Base-by-base conservation (phyloP, 345 rosid genomes). In the Populus alba region DNA sequence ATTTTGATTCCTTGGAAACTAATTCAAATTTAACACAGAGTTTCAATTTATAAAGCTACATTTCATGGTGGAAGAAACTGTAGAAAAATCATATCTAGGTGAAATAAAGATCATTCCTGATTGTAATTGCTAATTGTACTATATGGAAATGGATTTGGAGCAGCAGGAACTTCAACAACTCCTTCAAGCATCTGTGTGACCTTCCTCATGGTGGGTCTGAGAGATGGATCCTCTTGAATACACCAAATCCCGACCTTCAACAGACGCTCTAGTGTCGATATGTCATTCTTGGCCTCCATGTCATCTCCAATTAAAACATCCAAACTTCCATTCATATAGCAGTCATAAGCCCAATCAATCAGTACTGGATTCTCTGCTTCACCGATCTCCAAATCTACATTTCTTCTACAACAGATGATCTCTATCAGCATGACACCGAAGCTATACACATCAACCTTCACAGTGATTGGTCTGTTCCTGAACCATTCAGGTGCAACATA, bases 261-360 rank as follows among this genome's bases (percentile, higher is more conserved):
- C 3, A 55, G 45, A 25, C 47, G 71, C 70, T 62, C 37, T 3
- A 77, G 17, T 17, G 4, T 70, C 9, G 31, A 1, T 17, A 27
- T 10, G 15, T 77, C 75, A 38, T 69, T 6, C 57, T 69, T 16
- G 37, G 75, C 70, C 17, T 39, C 70, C 10, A 7, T 43, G 9
- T 77, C 70, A 16, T 62, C 15, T 29, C n/a, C 80, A 17, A 45
- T 47, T 0, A 77, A 16, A 59, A 2, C 47, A 41, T 29, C 35
- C 4, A 77, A 10, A 29, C 6, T 62, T 1, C 70, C 70, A 16
- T 7, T 6, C 1, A 5, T 0, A 13, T 41, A 77, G 68, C 80
- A 70, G n/a, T 77, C 75, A 77, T 77, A 77, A 31, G 75, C 80
- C 80, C 75, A 77, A 4, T 70, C 51, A 5, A 69, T 77, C n/a